These are phyloP conservation scores for Umbelopsis vinacea DNA, from an alignment of 192 early-diverging fungal species.

Conservation along the genomic window DNA sequence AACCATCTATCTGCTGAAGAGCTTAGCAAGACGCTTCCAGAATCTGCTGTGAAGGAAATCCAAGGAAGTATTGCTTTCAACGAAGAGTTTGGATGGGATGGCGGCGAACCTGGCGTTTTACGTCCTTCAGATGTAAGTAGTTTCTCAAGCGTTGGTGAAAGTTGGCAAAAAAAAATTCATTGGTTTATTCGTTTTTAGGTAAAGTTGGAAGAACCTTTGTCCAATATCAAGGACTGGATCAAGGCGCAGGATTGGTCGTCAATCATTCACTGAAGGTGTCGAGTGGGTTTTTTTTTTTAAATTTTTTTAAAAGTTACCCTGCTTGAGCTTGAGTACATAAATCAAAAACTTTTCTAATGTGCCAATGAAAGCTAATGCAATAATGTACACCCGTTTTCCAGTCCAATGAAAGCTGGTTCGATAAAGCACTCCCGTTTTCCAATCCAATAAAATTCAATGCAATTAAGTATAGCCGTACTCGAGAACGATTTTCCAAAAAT, in stretches of 20 bases:
- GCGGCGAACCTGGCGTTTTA: not conserved
- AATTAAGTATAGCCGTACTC: no score
- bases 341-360: no score
- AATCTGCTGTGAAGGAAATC: not conserved
- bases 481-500: no score
- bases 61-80: not conserved
- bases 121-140: slow-evolving; percentile 1
- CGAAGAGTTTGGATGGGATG: slow-evolving; percentile 5
- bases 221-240: not conserved
- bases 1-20: not conserved
- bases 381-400: no score
- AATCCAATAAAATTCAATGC: no score
- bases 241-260: slow-evolving; percentile 2
- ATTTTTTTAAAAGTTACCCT: not conserved
- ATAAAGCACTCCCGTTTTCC: no score
- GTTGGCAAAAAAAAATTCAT: not conserved
- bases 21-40: not conserved
- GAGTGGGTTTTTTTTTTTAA: no score
- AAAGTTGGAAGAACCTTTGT: not conserved
- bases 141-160: not conserved
- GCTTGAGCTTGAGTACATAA: no score
- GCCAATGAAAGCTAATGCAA: no score
- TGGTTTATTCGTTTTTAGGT: not conserved
- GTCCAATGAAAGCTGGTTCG: no score
- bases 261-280: not conserved